These are phyloP conservation scores for Platanthera zijinensis DNA, from an alignment of 106 monocot species.

Conservation along the genomic window DNA sequence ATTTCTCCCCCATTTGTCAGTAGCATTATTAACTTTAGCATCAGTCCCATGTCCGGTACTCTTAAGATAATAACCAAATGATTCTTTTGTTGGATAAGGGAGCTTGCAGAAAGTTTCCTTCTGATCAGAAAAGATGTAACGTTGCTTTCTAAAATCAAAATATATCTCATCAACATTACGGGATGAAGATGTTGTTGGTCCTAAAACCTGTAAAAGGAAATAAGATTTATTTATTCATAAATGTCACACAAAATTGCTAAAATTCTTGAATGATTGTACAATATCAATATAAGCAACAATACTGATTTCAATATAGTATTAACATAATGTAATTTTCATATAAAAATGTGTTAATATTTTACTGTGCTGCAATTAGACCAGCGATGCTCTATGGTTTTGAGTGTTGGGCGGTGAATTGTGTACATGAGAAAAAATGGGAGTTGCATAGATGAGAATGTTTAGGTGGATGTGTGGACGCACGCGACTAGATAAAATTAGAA, in stretches of 20 bases:
- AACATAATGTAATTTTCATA: no score
- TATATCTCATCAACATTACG: constrained; percentile 62
- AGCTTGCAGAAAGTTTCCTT: constrained; percentile 77
- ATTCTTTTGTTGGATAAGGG: constrained; percentile 87
- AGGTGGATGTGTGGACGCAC: no score
- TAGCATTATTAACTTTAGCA: constrained; percentile 67
- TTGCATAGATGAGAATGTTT: no score
- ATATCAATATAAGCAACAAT: no score
- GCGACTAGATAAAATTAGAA: no score
- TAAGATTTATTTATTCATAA: not conserved
- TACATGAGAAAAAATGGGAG: no score
- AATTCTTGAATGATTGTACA: not conserved
- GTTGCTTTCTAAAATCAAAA: constrained; percentile 99
- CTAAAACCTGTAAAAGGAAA: constrained; percentile 35
- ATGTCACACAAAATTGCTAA: not conserved
- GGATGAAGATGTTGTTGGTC: constrained; percentile 29
- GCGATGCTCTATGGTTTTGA: no score
- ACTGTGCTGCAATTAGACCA: no score
- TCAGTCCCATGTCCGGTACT: constrained; percentile 88
- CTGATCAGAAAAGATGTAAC: constrained; percentile 63
- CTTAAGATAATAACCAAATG: constrained; percentile 79
- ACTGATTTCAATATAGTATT: no score
- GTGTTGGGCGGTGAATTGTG: no score
- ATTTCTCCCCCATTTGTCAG: constrained; percentile 97
- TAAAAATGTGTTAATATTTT: no score